phyloP scores from a whole-genome alignment of 148 eudicot genomes.

The Tetragonia tetragonoides region DNA sequence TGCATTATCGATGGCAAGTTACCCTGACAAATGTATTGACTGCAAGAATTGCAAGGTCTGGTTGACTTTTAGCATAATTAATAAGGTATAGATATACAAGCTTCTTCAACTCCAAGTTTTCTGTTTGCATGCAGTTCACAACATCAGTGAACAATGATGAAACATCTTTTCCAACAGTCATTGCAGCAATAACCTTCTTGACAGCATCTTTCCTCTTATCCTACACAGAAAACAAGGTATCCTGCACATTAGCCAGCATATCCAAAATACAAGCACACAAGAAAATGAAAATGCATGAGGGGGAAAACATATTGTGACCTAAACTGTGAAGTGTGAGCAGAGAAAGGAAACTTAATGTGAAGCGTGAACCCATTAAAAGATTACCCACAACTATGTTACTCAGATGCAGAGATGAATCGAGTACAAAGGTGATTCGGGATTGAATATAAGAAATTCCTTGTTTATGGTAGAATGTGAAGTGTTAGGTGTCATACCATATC shows the following conservation, averaged over 20 bases:
- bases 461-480: too few relatives aligned
- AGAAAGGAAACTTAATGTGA: not conserved
- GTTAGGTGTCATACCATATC: too few relatives aligned
- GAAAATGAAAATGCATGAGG: too few relatives aligned
- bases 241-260: not conserved
- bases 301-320: not conserved
- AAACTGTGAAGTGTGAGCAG: not conserved
- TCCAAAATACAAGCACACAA: slow-evolving; percentile 2
- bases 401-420: too few relatives aligned
- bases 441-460: too few relatives aligned
- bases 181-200: slow-evolving; percentile 98
- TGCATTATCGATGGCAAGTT: slow-evolving; percentile 12
- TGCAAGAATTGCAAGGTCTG: slow-evolving; percentile 96
- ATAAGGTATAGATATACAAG: slow-evolving; percentile 94
- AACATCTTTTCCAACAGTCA: slow-evolving; percentile 99
- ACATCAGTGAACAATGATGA: slow-evolving; percentile 97
- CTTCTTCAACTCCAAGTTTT: slow-evolving; percentile 95
- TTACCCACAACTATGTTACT: not conserved
- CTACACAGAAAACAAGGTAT: slow-evolving; percentile 36
- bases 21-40: slow-evolving; percentile 99
- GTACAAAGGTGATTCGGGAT: too few relatives aligned
- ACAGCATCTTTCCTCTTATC: slow-evolving; percentile 99
- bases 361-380: not conserved
- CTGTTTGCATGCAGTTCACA: slow-evolving; percentile 99
- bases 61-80: slow-evolving; percentile 98